Percentiles rank a stretch among this genome's conserved stretches.
phyloP scores from a whole-genome alignment of 257 asterid genomes.

The Solanum virginianum region DNA sequence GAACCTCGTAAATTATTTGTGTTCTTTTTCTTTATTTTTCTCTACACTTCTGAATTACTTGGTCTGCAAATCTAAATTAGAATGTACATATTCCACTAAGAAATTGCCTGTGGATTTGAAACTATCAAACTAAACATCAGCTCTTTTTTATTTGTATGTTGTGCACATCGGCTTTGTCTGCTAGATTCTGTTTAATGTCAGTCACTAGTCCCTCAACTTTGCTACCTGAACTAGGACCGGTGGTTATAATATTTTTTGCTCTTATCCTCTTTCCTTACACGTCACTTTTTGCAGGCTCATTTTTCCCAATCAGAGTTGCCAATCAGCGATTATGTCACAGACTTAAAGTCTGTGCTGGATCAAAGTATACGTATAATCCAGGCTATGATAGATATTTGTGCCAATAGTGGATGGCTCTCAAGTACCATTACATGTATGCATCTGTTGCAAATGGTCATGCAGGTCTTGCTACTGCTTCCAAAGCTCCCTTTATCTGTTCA shows the following conservation, averaged over 20 bases:
- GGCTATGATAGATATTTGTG: constrained; percentile 98
- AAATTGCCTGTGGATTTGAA: background rate
- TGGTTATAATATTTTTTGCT: background rate
- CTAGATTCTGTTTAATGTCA: background rate
- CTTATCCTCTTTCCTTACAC: background rate
- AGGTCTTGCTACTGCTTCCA: constrained; percentile 39
- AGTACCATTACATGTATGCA: constrained; percentile 83
- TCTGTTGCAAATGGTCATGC: constrained; percentile 98
- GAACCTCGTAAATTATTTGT: no score
- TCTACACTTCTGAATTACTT: background rate
- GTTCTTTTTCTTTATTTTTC: no score
- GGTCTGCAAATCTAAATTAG: background rate
- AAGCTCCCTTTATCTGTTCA: background rate
- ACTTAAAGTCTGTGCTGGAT: constrained; percentile 88
- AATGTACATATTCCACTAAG: background rate
- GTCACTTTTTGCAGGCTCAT: constrained; percentile 63
- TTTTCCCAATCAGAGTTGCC: constrained; percentile 79
- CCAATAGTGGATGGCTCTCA: constrained; percentile 97
- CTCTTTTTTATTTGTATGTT: background rate
- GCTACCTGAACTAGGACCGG: background rate
- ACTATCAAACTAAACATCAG: background rate
- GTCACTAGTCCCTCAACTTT: background rate
- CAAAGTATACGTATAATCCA: constrained; percentile 93
- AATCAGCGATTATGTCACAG: constrained; percentile 83
- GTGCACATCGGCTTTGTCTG: background rate